Percentiles rank a stretch among this genome's conserved stretches.
Conservation (phyloP, 164 flowering plant genomes). For the Warburgia ugandensis region DNA sequence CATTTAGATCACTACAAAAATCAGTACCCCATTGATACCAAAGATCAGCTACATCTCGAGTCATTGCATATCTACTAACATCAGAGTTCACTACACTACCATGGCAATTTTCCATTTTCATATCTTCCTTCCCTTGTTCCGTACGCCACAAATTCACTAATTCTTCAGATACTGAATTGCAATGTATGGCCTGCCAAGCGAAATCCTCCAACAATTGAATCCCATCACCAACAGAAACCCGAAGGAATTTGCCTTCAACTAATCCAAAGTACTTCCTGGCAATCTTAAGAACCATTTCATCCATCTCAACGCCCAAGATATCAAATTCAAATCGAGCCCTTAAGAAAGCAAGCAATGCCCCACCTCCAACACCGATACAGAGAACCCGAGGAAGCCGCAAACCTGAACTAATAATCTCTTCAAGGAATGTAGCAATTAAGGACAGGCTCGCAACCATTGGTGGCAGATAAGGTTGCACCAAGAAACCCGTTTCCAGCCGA, state of each 20-base stretch:
- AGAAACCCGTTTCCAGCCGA: constrained; percentile 26
- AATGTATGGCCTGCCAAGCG: constrained; percentile 6
- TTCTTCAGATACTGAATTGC: not conserved
- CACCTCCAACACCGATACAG: constrained; percentile 90
- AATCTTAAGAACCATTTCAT: constrained; percentile 50
- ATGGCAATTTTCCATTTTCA: not conserved
- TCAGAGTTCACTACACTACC: not conserved
- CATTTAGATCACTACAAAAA: no score
- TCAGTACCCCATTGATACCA: not conserved
- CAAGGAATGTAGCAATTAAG: constrained; percentile 34
- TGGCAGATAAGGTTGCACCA: constrained; percentile 74
- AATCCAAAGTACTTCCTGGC: constrained; percentile 63
- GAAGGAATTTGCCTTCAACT: constrained; percentile 28
- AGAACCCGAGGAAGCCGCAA: constrained; percentile 43
- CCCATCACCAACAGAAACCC: constrained; percentile 54
- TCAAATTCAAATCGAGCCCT: constrained; percentile 41
- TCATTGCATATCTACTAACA: not conserved
- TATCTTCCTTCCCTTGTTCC: not conserved
- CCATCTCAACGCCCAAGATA: constrained; percentile 72
- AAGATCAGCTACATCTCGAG: not conserved
- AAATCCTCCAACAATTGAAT: constrained; percentile 35
- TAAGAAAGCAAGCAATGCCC: constrained; percentile 64
- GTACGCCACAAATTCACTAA: not conserved
- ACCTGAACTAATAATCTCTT: constrained; percentile 26
- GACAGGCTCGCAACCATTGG: constrained; percentile 79